Base-by-base conservation (phyloP, 2,329 filamentous ascomycete species). In the Arthrobotrys conoides region DNA sequence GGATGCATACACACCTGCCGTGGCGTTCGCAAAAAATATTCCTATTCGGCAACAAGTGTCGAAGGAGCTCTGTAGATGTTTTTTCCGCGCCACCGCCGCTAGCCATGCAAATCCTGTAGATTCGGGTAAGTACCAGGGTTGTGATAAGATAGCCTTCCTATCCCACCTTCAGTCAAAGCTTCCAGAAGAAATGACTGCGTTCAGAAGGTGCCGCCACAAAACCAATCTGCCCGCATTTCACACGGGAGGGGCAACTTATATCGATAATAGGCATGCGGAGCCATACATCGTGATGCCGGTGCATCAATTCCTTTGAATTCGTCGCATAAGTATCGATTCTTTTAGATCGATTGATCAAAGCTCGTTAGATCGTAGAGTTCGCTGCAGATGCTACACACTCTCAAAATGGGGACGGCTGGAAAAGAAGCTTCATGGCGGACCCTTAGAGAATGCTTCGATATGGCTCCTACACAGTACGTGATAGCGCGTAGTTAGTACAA, bases 91-190 rank as follows among this genome's bases (percentile, higher is more conserved):
- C 57, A 55, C 61, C 38, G 41, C 41, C 44, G 38, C 51, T 49
- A 59, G 27, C 49, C 53, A 67, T 59, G 63, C 57, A 44, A 69
- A 41, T 76, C 55, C 57, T 27, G n/a, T 30, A 51, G 8, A 68
- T 55, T 65, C 46, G 61, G 38, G 51, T 69, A n/a, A 59, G 22
- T 48, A 30, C 71, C 30, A 27, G 65, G 72, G 38, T 59, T 38
- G 44, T 38, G 66, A 64, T 65, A 66, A 76, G 65, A 76, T 77
- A 41, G 63, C 33, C 41, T 48, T 20, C n/a, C 33, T 55, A 27
- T 66, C 38, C 70, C 49, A 27, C 71, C 22, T 69, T 64, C 71
- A 76, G 69, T 66, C 59, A 71, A 44, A 69, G 49, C 59, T 71
- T 66, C 72, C 72, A 64, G 55, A 76, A 64, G 8, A 55, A 55